Evolutionary conservation across 352 stramenopile species (phyloP).

Genomic region (Phytophthora fragariae): DNA sequence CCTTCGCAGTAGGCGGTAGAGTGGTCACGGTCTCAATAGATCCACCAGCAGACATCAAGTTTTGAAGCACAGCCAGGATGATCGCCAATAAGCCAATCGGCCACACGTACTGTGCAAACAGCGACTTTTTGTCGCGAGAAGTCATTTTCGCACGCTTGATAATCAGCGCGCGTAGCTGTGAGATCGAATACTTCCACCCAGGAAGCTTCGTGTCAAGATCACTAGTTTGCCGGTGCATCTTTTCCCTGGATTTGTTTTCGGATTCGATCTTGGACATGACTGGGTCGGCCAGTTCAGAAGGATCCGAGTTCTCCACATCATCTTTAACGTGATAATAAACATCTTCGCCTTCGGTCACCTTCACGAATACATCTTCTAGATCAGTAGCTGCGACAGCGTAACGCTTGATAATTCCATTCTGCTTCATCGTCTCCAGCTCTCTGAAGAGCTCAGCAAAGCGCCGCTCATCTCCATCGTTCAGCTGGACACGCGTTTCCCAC

Average conservation of each 20-base stretch:
- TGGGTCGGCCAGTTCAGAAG: conserved; percentile 1
- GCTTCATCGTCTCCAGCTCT: conserved; percentile 80
- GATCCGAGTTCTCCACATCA: conserved; percentile 27
- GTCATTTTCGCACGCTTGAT: conserved; percentile 66
- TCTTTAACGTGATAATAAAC: conserved; percentile 81
- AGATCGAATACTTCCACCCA: conserved; percentile 40
- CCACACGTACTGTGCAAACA: conserved; percentile 79
- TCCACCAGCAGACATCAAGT: conserved; percentile 40
- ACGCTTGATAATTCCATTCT: conserved; percentile 73
- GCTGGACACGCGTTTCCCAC: conserved; percentile 93
- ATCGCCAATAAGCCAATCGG: conserved; percentile 69
- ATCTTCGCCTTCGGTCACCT: conserved; percentile 88
- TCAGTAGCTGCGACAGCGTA: conserved; percentile 99
- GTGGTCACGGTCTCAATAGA: conserved; percentile 61
- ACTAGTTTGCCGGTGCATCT: conserved; percentile 16
- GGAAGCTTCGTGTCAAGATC: conserved; percentile 27
- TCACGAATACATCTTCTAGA: conserved; percentile 99
- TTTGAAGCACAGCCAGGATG: conserved; percentile 54
- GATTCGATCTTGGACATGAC: conserved; percentile 5
- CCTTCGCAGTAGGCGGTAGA: conserved; percentile 45
- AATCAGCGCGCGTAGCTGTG: conserved; percentile 61
- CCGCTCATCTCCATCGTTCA: conserved; percentile 91
- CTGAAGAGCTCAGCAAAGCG: conserved; percentile 94
- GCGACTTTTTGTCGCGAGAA: conserved; percentile 62
- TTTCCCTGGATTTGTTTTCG: conserved; percentile 20